Percentiles rank a stretch among this genome's conserved stretches.
phyloP scores from a whole-genome alignment of 148 eudicot species.

The Arbutus unedo region DNA sequence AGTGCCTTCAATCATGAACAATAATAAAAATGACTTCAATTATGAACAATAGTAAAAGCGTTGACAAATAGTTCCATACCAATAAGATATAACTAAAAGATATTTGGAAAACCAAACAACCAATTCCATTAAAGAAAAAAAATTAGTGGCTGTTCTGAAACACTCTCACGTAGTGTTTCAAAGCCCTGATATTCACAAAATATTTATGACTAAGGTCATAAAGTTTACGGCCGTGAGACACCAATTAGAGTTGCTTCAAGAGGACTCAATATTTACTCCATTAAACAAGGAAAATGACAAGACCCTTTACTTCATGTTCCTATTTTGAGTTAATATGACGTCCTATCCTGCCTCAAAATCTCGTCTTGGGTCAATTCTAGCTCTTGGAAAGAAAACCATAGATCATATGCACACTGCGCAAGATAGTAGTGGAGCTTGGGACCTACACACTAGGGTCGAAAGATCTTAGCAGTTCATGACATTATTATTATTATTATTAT shows the following conservation, averaged over 20 bases:
- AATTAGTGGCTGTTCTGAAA: too few relatives aligned
- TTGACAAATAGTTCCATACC: not conserved
- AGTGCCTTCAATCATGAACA: slow-evolving; percentile 3
- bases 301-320: slow-evolving; percentile 5
- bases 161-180: too few relatives aligned
- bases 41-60: not conserved
- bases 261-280: not conserved
- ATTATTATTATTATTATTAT: not conserved
- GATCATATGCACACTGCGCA: slow-evolving; percentile 17
- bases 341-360: not conserved
- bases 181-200: too few relatives aligned
- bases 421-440: slow-evolving; percentile 24
- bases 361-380: slow-evolving; percentile 11
- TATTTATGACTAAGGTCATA: too few relatives aligned
- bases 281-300: slow-evolving; percentile 21
- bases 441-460: slow-evolving; percentile 7
- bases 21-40: slow-evolving; percentile 7
- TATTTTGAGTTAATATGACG: slow-evolving; percentile 10
- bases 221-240: too few relatives aligned
- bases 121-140: not conserved
- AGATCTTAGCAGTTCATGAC: slow-evolving; percentile 7
- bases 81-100: not conserved
- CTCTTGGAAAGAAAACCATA: not conserved
- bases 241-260: too few relatives aligned
- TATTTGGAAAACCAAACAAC: not conserved